These are phyloP conservation scores for Alternaria angustiovoidea DNA, from an alignment of 2,329 filamentous ascomycete species.

Conservation along the genomic window DNA sequence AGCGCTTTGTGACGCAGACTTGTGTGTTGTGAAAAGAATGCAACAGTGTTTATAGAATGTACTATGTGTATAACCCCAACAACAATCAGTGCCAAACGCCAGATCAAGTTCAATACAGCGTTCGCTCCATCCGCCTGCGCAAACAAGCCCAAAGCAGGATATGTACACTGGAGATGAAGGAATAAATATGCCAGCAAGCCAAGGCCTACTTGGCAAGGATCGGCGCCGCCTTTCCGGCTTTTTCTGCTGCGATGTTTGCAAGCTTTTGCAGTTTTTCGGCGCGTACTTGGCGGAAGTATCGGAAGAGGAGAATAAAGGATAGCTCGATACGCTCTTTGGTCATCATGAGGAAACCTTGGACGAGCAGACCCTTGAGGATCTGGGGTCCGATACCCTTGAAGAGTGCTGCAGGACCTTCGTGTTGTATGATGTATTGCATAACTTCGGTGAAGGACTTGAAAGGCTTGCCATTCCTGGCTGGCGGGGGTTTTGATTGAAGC, in stretches of 20 bases:
- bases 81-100: conserved; percentile 4
- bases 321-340: conserved; percentile 96
- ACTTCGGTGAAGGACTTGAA: conserved; percentile 95
- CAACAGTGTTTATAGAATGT: conserved; percentile 1
- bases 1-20: not conserved
- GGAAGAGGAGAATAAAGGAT: conserved; percentile 83
- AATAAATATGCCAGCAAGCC: conserved; percentile 2
- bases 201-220: conserved; percentile 41
- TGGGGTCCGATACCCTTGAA: conserved; percentile 98
- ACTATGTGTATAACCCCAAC: conserved; percentile 1
- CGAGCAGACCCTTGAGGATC: conserved; percentile 88
- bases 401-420: conserved; percentile 82
- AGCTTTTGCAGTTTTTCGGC: conserved; percentile 74
- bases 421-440: conserved; percentile 89
- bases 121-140: not conserved
- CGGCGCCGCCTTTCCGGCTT: conserved; percentile 50
- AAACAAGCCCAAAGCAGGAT: conserved; percentile 1
- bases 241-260: conserved; percentile 69
- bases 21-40: not conserved
- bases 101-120: not conserved
- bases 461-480: conserved; percentile 82
- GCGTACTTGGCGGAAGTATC: conserved; percentile 77
- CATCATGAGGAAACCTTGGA: conserved; percentile 98
- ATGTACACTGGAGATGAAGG: conserved; percentile 15
- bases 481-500: conserved; percentile 89